Conservation (phyloP, 345 rosid species). For the Clausena lansium region DNA sequence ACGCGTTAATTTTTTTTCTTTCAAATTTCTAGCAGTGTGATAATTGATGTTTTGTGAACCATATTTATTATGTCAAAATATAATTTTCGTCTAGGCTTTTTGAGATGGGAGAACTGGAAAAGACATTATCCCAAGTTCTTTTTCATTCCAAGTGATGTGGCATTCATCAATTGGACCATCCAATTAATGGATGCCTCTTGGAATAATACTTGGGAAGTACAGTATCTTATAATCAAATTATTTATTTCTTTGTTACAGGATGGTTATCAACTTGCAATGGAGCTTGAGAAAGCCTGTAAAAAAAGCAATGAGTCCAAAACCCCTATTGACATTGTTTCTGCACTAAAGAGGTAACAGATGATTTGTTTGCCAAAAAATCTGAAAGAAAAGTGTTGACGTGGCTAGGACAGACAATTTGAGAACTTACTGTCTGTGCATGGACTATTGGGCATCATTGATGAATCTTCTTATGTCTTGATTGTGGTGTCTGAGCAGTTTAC, state of each 20-base stretch:
- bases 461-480: background rate
- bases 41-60: background rate
- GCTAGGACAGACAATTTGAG: background rate
- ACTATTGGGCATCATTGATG: background rate
- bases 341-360: slow-evolving; percentile 57
- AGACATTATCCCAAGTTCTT: background rate
- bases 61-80: background rate
- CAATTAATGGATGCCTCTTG: too few relatives aligned
- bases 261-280: slow-evolving; percentile 74
- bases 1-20: background rate
- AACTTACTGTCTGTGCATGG: background rate
- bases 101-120: background rate
- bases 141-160: too few relatives aligned
- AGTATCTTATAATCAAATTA: background rate
- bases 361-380: slow-evolving; percentile 1
- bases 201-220: too few relatives aligned
- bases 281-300: slow-evolving; percentile 78
- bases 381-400: background rate
- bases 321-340: slow-evolving; percentile 61
- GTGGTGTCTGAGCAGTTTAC: background rate
- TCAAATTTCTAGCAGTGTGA: background rate
- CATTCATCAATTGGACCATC: too few relatives aligned
- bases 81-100: background rate
- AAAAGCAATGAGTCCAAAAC: slow-evolving; percentile 49
- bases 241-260: slow-evolving; percentile 51